Percentiles rank a stretch among this genome's conserved stretches.
These are phyloP conservation scores for Pyrenophora teres DNA, from an alignment of 2,329 filamentous ascomycete genomes.

Conservation along the genomic window DNA sequence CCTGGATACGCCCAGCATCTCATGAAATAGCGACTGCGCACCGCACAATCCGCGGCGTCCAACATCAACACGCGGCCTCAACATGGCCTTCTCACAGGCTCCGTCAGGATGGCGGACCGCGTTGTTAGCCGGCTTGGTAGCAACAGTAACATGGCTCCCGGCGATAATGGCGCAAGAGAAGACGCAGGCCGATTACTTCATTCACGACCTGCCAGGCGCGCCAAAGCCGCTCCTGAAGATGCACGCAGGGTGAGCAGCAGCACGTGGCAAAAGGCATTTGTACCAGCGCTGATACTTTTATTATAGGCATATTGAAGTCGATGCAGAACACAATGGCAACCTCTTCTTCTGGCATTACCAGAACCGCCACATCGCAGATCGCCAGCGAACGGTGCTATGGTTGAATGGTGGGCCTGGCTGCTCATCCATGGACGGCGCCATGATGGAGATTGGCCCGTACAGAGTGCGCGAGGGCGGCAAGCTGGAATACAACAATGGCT, in stretches of 20 bases:
- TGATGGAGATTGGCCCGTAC: constrained; percentile 97
- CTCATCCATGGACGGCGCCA: constrained; percentile 92
- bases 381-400: constrained; percentile 91
- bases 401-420: constrained; percentile 96
- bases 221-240: constrained; percentile 86
- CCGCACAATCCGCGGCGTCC: constrained; percentile 25
- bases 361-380: constrained; percentile 92
- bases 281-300: constrained; percentile 6
- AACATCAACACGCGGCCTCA: constrained; percentile 19
- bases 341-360: constrained; percentile 99
- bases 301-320: constrained; percentile 85
- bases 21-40: constrained; percentile 45
- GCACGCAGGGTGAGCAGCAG: constrained; percentile 81
- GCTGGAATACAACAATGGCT: constrained; percentile 84
- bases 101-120: constrained; percentile 41
- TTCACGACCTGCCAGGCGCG: constrained; percentile 81
- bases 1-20: constrained; percentile 5
- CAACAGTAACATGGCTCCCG: constrained; percentile 41
- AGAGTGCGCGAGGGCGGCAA: constrained; percentile 74
- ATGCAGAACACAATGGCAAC: constrained; percentile 83
- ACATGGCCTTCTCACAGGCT: constrained; percentile 33
- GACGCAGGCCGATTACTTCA: constrained; percentile 84
- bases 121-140: constrained; percentile 38
- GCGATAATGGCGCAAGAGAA: constrained; percentile 50
- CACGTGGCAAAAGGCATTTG: background rate